Evolutionary conservation across 305 asterid genomes (phyloP).

Genomic region (Rubia tinctorum): DNA sequence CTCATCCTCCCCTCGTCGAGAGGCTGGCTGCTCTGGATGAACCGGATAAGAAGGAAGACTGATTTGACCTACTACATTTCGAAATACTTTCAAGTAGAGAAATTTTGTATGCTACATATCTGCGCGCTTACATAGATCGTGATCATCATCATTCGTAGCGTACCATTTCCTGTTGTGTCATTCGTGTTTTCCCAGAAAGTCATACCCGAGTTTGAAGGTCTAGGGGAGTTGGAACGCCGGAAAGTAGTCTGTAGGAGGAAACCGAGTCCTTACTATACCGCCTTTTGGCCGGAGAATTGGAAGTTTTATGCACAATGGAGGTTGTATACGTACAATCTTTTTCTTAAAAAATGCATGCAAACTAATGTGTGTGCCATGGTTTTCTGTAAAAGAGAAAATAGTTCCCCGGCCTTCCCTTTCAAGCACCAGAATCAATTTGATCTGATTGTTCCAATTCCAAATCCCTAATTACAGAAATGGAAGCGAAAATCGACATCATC

Average conservation of each 20-base stretch:
- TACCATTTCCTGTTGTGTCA: neutral
- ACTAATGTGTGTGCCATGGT: too few species aligned
- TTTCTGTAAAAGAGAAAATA: too few species aligned
- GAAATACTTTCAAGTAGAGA: constrained; percentile 10
- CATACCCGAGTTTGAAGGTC: neutral
- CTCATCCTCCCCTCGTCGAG: constrained; percentile 99
- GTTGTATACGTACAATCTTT: neutral
- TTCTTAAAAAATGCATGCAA: neutral
- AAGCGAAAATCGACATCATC: too few species aligned
- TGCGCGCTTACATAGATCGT: neutral
- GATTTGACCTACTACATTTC: constrained; percentile 17
- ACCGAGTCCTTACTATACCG: neutral
- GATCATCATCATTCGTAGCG: neutral
- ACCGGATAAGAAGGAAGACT: constrained; percentile 77
- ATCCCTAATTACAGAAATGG: too few species aligned
- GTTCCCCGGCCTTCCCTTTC: too few species aligned
- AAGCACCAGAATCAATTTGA: too few species aligned
- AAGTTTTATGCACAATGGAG: neutral
- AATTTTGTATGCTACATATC: neutral
- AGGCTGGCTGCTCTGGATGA: constrained; percentile 85
- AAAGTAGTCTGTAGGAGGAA: constrained; percentile 1
- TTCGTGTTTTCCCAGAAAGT: neutral
- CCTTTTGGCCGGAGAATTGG: neutral
- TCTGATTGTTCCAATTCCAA: too few species aligned
- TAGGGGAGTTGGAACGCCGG: neutral